phyloP scores from a whole-genome alignment of 2,329 filamentous ascomycete species.

The Exophiala spinifera region DNA sequence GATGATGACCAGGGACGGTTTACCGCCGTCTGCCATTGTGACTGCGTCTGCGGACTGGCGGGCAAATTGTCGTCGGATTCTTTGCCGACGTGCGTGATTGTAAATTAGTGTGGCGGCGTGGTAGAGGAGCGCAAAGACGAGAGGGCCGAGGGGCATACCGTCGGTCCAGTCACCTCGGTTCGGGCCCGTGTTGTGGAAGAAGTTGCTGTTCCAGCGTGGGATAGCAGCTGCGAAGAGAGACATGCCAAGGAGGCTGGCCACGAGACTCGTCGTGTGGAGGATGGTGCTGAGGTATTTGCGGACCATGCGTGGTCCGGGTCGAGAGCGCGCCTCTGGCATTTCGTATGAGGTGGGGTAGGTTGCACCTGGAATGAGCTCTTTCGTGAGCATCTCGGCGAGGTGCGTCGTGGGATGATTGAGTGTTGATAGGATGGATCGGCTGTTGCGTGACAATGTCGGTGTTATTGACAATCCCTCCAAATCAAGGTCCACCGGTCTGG shows the following conservation, averaged over 20 bases:
- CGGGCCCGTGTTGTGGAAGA: constrained; percentile 31
- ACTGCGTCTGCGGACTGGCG: not conserved
- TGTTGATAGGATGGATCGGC: too few species aligned
- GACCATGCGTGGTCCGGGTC: constrained; percentile 7
- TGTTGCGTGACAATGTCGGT: too few species aligned
- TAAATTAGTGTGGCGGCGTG: constrained; percentile 16
- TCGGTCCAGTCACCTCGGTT: constrained; percentile 34
- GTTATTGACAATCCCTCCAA: too few species aligned
- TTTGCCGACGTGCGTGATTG: not conserved
- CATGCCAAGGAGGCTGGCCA: constrained; percentile 30
- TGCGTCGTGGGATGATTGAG: too few species aligned
- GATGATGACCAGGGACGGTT: constrained; percentile 16
- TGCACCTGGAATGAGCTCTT: constrained; percentile 15
- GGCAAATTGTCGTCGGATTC: too few species aligned
- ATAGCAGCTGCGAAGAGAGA: constrained; percentile 32
- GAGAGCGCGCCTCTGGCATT: not conserved
- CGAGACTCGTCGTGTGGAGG: constrained; percentile 26
- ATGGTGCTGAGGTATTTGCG: constrained; percentile 20
- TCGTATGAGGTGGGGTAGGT: constrained; percentile 20
- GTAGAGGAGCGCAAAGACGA: constrained; percentile 24
- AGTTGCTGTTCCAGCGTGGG: constrained; percentile 31
- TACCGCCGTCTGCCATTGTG: not conserved
- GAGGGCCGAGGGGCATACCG: constrained; percentile 31
- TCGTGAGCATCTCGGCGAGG: not conserved
- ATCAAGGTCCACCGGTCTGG: too few species aligned